Evolutionary conservation across 225 moss, liverwort and hornwort species (phyloP).

Genomic region (Sphagnum tenellum): DNA sequence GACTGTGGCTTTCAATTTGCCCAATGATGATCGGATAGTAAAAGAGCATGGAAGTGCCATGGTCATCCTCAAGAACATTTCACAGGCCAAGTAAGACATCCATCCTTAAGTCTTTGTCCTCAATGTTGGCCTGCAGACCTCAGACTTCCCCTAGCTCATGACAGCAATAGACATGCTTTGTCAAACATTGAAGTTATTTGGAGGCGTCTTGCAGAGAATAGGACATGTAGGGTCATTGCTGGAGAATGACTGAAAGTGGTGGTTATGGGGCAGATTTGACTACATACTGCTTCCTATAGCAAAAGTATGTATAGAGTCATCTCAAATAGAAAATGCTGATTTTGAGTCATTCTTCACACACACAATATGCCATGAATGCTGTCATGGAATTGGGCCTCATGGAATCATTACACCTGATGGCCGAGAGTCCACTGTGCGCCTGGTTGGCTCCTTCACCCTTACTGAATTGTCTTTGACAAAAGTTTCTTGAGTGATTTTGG

Average conservation of each 20-base stretch:
- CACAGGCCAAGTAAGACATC: constrained; percentile 71
- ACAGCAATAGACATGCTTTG: too few species aligned
- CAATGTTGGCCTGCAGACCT: too few species aligned
- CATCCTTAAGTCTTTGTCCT: too few species aligned
- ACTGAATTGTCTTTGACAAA: constrained; percentile 1
- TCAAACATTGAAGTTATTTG: too few species aligned
- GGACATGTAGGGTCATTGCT: constrained; percentile 1
- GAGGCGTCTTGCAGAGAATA: background rate
- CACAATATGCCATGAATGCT: constrained; percentile 95
- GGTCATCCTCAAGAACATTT: constrained; percentile 90
- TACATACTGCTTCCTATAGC: constrained; percentile 88
- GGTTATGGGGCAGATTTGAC: constrained; percentile 55
- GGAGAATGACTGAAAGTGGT: constrained; percentile 3
- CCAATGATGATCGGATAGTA: constrained; percentile 90
- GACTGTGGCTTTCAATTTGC: constrained; percentile 95
- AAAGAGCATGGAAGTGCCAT: constrained; percentile 90
- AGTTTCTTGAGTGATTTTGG: background rate
- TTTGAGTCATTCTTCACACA: constrained; percentile 88
- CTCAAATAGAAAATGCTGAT: constrained; percentile 60
- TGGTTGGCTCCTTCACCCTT: constrained; percentile 38
- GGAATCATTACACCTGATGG: constrained; percentile 65
- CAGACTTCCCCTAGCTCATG: too few species aligned
- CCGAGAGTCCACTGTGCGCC: constrained; percentile 76
- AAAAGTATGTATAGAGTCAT: constrained; percentile 60
- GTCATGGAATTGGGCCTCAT: constrained; percentile 97